These are phyloP conservation scores for Asparagopsis taxiformis DNA, from an alignment of 31 red algal species.

Conservation along the genomic window DNA sequence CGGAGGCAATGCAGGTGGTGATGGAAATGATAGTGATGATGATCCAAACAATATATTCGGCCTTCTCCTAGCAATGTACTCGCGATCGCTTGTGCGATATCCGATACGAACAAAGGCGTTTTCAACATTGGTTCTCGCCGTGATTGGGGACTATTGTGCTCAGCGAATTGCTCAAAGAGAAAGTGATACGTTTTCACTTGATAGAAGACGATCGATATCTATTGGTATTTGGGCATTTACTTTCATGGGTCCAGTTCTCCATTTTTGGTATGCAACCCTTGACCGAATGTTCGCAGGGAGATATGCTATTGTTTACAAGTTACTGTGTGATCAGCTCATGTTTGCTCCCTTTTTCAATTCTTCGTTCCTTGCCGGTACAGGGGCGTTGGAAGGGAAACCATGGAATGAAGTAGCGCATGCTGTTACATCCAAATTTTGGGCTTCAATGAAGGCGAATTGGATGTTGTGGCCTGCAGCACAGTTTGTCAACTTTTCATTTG, in stretches of 20 bases:
- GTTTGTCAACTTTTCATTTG: conserved; percentile 80
- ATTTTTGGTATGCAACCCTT: conserved; percentile 59
- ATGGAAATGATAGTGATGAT: conserved; percentile 16
- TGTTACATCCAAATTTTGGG: conserved; percentile 46
- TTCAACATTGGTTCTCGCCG: conserved; percentile 38
- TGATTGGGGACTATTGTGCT: conserved; percentile 52
- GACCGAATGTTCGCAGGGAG: conserved; percentile 35
- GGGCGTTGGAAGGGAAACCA: conserved; percentile 48
- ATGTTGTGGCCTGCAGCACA: conserved; percentile 90
- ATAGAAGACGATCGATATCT: conserved; percentile 28
- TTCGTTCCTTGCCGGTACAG: conserved; percentile 54
- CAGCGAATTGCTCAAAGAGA: conserved; percentile 34
- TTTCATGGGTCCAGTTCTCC: conserved; percentile 57
- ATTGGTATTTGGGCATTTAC: conserved; percentile 48
- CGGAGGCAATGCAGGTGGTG: conserved; percentile 28
- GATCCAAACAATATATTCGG: conserved; percentile 23
- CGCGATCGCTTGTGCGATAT: conserved; percentile 18
- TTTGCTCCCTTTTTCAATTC: conserved; percentile 60
- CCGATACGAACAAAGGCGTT: conserved; percentile 51
- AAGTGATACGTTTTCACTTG: conserved; percentile 7
- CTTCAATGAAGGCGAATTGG: conserved; percentile 82
- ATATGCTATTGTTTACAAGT: conserved; percentile 47
- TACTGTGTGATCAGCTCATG: conserved; percentile 59
- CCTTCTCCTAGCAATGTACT: conserved; percentile 42
- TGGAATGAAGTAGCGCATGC: conserved; percentile 26